Base-by-base conservation (phyloP, 768 basidiomycete genomes). In the Ramaria rubella region DNA sequence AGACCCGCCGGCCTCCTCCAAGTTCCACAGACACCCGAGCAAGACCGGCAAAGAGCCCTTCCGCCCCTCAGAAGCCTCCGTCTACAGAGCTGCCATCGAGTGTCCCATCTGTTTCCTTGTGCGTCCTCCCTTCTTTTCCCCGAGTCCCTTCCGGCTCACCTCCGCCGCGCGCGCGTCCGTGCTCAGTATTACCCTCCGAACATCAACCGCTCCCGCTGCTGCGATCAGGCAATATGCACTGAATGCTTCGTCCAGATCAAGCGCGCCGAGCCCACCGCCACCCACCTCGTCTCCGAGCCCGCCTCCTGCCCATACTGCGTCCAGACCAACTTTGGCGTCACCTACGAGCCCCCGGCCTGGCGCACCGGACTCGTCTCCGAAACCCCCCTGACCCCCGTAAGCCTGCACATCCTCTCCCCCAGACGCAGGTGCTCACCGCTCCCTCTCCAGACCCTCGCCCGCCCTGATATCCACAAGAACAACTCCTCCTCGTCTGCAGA, bases 161-260 rank as follows among this genome's bases (percentile, higher is more conserved):
- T 21, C 33, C 45, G 17, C 42, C 29, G 29, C 31, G 14, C 26
- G 49, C 6, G 66, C n/a, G n/a, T n/a, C 65, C 61, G 62, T 63
- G 34, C 60, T 34, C 67, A 99, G 95, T 97, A 95, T 71, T 99
- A 97, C 67, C 96, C 96, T 23, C 80, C 88, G 45, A 95, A 97
- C 71, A 96, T 97, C 72, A 97, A 98, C 68, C 87, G 86, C 64
- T 97, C 96, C 36, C 82, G 96, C 67, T 99, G 96, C 69, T 99
- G 96, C 69, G 94, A 95, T 76, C 96, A 99, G 63, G 87, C 90
- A 21, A 95, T 99, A 60, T 99, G 96, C 69, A 97, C 96, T 34
- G 96, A 99, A 72, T 99, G 96, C 68, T 98, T 99, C 66, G 93
- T 97, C 21, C 95, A 97, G 73, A 98, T 99, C 73, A 98, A 97